phyloP scores from a whole-genome alignment of 768 basidiomycete genomes.

The Dentipellis sp. region DNA sequence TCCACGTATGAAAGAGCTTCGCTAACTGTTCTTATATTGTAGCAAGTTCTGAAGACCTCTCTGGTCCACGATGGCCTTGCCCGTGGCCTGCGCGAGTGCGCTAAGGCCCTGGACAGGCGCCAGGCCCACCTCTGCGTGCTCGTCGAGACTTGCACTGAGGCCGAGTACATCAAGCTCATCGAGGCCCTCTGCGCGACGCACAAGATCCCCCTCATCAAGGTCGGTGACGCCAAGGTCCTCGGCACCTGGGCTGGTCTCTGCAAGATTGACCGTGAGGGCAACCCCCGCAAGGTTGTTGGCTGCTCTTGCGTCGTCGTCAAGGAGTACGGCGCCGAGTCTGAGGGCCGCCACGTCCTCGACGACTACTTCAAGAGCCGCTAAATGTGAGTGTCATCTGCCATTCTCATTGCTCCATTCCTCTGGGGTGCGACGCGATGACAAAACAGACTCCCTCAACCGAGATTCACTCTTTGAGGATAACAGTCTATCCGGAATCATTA shows the following conservation, averaged over 20 bases:
- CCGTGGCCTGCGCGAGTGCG: slow-evolving; percentile 93
- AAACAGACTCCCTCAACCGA: slow-evolving; percentile 90
- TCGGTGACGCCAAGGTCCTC: slow-evolving; percentile 94
- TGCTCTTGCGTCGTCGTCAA: slow-evolving; percentile 96
- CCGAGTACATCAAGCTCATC: slow-evolving; percentile 99
- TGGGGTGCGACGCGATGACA: slow-evolving; percentile 49
- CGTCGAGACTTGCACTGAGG: slow-evolving; percentile 98
- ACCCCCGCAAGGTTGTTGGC: slow-evolving; percentile 91
- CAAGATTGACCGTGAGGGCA: slow-evolving; percentile 99
- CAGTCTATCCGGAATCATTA: slow-evolving; percentile 87
- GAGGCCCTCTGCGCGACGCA: slow-evolving; percentile 99
- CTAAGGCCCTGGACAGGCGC: slow-evolving; percentile 97
- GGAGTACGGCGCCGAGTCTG: slow-evolving; percentile 92
- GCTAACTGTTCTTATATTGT: slow-evolving; percentile 2
- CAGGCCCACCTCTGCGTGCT: slow-evolving; percentile 98
- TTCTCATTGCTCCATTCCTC: slow-evolving; percentile 9
- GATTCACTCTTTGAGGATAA: slow-evolving; percentile 58
- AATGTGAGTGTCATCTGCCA: slow-evolving; percentile 21
- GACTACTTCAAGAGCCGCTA: slow-evolving; percentile 96
- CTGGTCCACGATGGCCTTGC: slow-evolving; percentile 98
- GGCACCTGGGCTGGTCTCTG: slow-evolving; percentile 98
- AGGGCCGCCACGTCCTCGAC: slow-evolving; percentile 88
- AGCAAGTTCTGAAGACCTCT: slow-evolving; percentile 99
- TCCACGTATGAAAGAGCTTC: neutral
- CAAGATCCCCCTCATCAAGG: slow-evolving; percentile 99